Percentiles rank a stretch among this genome's conserved stretches.
Conservation (phyloP, 805 yeast genomes). For the Groenewaldozyma tartarivorans region DNA sequence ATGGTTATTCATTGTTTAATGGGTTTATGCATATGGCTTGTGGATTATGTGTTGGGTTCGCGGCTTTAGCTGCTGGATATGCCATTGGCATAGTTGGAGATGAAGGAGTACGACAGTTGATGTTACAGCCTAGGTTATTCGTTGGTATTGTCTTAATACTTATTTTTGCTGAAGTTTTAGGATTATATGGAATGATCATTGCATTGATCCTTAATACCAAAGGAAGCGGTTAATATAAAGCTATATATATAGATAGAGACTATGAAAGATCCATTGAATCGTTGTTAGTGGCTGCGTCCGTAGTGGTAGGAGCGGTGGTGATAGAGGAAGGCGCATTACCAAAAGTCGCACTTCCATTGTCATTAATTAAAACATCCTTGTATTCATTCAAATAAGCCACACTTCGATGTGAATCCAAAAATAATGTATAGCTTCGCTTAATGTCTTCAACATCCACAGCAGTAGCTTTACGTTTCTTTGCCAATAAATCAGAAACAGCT, state of each 20-base stretch:
- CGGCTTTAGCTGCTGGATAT: slow-evolving; percentile 93
- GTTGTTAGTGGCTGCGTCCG: slow-evolving; percentile 5
- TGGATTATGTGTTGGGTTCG: slow-evolving; percentile 92
- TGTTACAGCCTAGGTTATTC: slow-evolving; percentile 81
- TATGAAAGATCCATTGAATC: slow-evolving; percentile 5
- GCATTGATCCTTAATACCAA: slow-evolving; percentile 88
- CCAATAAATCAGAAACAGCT: slow-evolving; percentile 80
- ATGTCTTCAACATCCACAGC: slow-evolving; percentile 71
- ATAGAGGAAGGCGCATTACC: slow-evolving; percentile 24
- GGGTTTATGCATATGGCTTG: slow-evolving; percentile 98
- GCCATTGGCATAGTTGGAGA: slow-evolving; percentile 94
- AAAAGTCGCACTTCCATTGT: slow-evolving; percentile 61
- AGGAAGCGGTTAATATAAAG: slow-evolving; percentile 46
- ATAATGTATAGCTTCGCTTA: slow-evolving; percentile 77
- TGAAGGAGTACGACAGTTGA: slow-evolving; percentile 79
- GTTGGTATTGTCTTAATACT: slow-evolving; percentile 84
- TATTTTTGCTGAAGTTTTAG: slow-evolving; percentile 87
- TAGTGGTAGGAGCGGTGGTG: slow-evolving; percentile 4
- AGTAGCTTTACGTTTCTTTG: slow-evolving; percentile 66
- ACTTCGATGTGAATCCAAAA: slow-evolving; percentile 82
- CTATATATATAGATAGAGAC: slow-evolving; percentile 1
- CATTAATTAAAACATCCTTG: slow-evolving; percentile 63
- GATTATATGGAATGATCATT: slow-evolving; percentile 81
- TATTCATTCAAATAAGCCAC: slow-evolving; percentile 74
- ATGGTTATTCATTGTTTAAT: slow-evolving; percentile 75